phyloP scores from a whole-genome alignment of 2,329 filamentous ascomycete species.

The Cladosporium sp. region DNA sequence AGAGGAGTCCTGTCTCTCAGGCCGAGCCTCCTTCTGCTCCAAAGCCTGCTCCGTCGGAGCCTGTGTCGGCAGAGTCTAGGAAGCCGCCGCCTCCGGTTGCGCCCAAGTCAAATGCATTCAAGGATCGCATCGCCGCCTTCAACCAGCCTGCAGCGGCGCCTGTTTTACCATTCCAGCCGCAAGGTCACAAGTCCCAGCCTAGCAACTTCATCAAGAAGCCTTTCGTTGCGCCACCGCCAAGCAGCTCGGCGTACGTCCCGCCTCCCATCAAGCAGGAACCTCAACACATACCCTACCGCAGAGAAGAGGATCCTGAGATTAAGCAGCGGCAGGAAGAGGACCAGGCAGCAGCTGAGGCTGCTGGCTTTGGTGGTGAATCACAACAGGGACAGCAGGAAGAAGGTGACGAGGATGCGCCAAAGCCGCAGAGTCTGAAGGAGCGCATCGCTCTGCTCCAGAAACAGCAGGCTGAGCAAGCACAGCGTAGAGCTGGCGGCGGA shows the following conservation, averaged over 20 bases:
- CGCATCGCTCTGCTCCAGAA: constrained; percentile 90
- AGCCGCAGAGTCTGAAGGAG: constrained; percentile 90
- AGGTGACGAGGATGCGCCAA: constrained; percentile 74
- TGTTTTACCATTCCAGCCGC: constrained; percentile 83
- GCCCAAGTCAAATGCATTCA: constrained; percentile 79
- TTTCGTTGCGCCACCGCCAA: constrained; percentile 91
- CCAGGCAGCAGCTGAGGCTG: constrained; percentile 62
- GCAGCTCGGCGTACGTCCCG: constrained; percentile 84
- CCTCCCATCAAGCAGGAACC: constrained; percentile 63
- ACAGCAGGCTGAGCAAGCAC: constrained; percentile 86
- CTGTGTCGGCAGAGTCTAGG: constrained; percentile 45
- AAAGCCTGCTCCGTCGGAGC: constrained; percentile 30
- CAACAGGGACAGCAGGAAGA: constrained; percentile 46
- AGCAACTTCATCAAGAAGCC: constrained; percentile 88
- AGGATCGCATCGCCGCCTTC: constrained; percentile 93
- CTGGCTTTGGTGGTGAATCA: constrained; percentile 49
- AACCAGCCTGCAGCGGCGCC: constrained; percentile 85
- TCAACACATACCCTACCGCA: constrained; percentile 70
- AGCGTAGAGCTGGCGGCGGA: constrained; percentile 72
- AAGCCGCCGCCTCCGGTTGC: constrained; percentile 59
- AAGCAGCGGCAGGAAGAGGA: constrained; percentile 62
- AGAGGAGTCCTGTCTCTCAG: constrained; percentile 16
- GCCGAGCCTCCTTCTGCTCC: constrained; percentile 29
- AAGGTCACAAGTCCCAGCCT: constrained; percentile 53
- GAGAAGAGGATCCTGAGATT: constrained; percentile 76